phyloP scores from a whole-genome alignment of 2,329 filamentous ascomycete genomes.

The Paecilomyces dactylethromorphus region DNA sequence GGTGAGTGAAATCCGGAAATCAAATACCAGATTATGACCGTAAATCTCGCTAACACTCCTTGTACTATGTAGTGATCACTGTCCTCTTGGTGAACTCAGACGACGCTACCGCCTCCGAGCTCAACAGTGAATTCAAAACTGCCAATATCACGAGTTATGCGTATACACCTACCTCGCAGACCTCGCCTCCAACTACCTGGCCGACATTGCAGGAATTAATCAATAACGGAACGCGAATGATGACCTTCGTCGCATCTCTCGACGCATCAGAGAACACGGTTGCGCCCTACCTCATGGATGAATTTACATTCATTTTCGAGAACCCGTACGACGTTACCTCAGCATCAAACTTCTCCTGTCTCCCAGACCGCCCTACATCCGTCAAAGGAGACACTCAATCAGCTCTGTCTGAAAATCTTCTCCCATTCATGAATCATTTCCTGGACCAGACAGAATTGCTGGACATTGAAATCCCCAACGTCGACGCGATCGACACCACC shows the following conservation, averaged over 20 bases:
- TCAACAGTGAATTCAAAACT: slow-evolving; percentile 49
- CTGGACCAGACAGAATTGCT: slow-evolving; percentile 52
- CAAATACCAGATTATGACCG: neutral
- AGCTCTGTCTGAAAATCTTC: slow-evolving; percentile 52
- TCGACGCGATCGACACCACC: slow-evolving; percentile 54
- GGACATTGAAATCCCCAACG: slow-evolving; percentile 56
- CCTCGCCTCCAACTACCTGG: slow-evolving; percentile 49
- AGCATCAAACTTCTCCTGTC: slow-evolving; percentile 64
- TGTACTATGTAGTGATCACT: slow-evolving; percentile 53
- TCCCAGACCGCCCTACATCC: slow-evolving; percentile 56
- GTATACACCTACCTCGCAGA: slow-evolving; percentile 48
- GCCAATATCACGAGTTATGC: slow-evolving; percentile 57
- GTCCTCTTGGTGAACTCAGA: slow-evolving; percentile 67
- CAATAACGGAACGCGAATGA: slow-evolving; percentile 54
- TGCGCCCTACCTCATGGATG: slow-evolving; percentile 39
- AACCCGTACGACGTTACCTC: slow-evolving; percentile 60
- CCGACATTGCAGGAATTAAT: slow-evolving; percentile 68
- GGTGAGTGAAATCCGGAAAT: slow-evolving; percentile 15
- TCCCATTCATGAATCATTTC: slow-evolving; percentile 79
- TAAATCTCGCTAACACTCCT: slow-evolving; percentile 1
- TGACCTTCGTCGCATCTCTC: slow-evolving; percentile 60
- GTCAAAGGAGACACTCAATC: slow-evolving; percentile 40
- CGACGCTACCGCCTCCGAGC: slow-evolving; percentile 47
- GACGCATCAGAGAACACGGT: slow-evolving; percentile 21
- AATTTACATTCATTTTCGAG: slow-evolving; percentile 57